These are phyloP conservation scores for Leccinum huronense DNA, from an alignment of 1,284 basidiomycete genomes.

Conservation along the genomic window DNA sequence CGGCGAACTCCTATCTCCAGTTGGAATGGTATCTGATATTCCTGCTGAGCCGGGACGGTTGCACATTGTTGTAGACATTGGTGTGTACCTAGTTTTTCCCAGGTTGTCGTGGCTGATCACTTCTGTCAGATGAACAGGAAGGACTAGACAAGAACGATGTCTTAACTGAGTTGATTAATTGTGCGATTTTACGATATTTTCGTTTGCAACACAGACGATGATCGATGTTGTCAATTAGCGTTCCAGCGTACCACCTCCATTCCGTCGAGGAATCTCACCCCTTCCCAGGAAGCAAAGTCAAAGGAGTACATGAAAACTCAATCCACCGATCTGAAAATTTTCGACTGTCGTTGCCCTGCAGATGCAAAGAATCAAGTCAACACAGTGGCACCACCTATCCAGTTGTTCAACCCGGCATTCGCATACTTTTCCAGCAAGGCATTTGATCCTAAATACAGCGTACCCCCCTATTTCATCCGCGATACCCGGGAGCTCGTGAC, in stretches of 20 bases:
- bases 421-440: constrained; percentile 21
- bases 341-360: constrained; percentile 3
- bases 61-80: too few relatives aligned
- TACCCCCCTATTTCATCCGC: constrained; percentile 1
- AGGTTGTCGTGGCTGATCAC: too few relatives aligned
- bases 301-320: constrained; percentile 4
- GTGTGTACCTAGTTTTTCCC: not conserved
- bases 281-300: constrained; percentile 9
- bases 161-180: not conserved
- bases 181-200: not conserved
- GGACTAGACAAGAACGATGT: not conserved
- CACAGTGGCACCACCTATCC: constrained; percentile 14
- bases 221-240: not conserved
- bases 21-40: not conserved
- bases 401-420: constrained; percentile 19
- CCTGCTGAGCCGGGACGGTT: not conserved
- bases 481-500: not conserved
- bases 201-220: not conserved
- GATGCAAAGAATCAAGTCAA: not conserved
- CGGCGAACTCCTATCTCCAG: too few relatives aligned
- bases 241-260: not conserved
- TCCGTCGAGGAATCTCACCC: not conserved
- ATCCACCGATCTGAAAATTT: not conserved
- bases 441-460: constrained; percentile 7
- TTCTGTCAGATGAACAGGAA: not conserved